phyloP scores from a whole-genome alignment of 495 filamentous ascomycete genomes.

The Xylaria curta region DNA sequence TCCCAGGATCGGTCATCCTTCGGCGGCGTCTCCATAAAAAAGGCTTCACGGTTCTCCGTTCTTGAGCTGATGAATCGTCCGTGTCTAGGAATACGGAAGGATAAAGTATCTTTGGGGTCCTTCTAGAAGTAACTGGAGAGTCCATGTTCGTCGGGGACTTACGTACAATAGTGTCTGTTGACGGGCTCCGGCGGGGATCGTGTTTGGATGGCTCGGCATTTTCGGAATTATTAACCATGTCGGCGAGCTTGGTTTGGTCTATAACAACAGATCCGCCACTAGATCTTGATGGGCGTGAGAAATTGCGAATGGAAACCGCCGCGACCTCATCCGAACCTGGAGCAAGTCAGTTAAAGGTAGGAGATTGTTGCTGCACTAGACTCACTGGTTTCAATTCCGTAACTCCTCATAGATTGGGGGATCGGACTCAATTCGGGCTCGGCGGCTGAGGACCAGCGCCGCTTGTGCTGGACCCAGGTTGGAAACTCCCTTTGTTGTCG shows the following conservation, averaged over 20 bases:
- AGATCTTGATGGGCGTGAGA: constrained; percentile 31
- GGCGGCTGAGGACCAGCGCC: constrained; percentile 55
- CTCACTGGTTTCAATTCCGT: constrained; percentile 40
- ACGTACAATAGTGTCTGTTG: constrained; percentile 37
- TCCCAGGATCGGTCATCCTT: constrained; percentile 33
- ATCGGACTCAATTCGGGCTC: constrained; percentile 56
- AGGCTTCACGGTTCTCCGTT: constrained; percentile 32
- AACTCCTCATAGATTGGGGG: constrained; percentile 46
- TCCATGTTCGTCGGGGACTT: constrained; percentile 26
- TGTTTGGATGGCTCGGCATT: constrained; percentile 2
- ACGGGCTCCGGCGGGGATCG: constrained; percentile 19
- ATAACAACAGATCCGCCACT: too few species aligned
- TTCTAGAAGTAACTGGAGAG: background rate
- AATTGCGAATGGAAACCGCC: constrained; percentile 24
- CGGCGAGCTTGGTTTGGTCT: background rate
- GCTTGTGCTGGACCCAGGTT: constrained; percentile 49
- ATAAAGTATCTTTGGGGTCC: background rate
- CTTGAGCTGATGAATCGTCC: background rate
- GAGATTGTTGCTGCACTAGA: background rate
- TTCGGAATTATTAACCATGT: background rate
- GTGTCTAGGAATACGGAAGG: background rate
- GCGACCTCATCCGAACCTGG: constrained; percentile 27
- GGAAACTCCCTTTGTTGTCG: constrained; percentile 39
- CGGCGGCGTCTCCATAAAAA: constrained; percentile 44
- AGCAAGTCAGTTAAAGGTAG: constrained; percentile 15